Base-by-base conservation (phyloP, 345 rosid species). In the Camelina laxa region DNA sequence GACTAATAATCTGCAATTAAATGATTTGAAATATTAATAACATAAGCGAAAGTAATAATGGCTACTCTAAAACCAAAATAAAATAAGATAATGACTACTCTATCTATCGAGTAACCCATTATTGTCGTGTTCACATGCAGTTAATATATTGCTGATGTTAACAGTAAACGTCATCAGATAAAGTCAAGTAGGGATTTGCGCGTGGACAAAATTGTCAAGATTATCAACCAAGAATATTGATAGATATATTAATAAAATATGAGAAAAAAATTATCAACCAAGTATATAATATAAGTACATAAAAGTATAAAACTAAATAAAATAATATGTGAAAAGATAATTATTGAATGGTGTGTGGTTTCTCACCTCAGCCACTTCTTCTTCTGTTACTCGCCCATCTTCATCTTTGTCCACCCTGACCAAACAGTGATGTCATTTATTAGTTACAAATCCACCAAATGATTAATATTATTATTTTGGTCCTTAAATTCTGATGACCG, bases 301-400 rank as follows among this genome's bases (percentile, higher is more conserved):
- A 27, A 27, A 4, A 27, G 5, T 7, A n/a, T n/a, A n/a, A n/a
- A n/a, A n/a, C n/a, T n/a, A n/a, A 35, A 60, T 27, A 51, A 69
- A 22, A 56, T 4, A 45, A 45, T 3, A 14, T 33, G 6, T 33
- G 3, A 54, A 38, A 55, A 22, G 71, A 63, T 70, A 69, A 47
- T 16, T 15, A 70, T 63, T 63, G 67, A 57, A 21, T 38, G 62
- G 76, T 65, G 72, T 24, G 59, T 35, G 61, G 45, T 15, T 59
- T 69, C 82, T 68, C 75, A 87, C 94, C 91, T 89, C 90, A 62
- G 75, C 84, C 19, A 91, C 97, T 84, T 93, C 98, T 80, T 83
- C 97, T 75, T 93, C 98, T 1, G 93, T 42, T 65, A 93, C 87
- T 69, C 94, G 78, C 33, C 98, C 98, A 65, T 87, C 98, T 6